These are phyloP conservation scores for Leucoagaricus sp. DNA, from an alignment of 1,284 basidiomycete genomes.

Conservation along the genomic window DNA sequence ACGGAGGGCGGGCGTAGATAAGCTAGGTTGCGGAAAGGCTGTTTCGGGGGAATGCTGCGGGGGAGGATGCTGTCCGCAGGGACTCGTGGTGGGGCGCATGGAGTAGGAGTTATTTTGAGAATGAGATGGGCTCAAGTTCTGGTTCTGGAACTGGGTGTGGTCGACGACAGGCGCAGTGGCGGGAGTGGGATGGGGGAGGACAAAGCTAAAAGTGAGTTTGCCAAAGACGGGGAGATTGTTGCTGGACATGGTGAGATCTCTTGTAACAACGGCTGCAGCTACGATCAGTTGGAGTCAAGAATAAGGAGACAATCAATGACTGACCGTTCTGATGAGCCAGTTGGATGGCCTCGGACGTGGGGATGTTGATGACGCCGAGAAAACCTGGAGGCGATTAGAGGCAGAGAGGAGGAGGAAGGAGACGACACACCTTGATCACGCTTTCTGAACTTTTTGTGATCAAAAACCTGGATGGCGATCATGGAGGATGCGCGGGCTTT, in stretches of 20 bases:
- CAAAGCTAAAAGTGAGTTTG: conserved; percentile 81
- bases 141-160: conserved; percentile 18
- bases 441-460: conserved; percentile 97
- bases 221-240: conserved; percentile 88
- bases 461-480: conserved; percentile 96
- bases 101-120: conserved; percentile 17
- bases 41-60: conserved; percentile 10
- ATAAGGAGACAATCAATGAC: not conserved
- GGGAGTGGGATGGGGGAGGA: conserved; percentile 38
- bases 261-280: conserved; percentile 70
- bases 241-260: conserved; percentile 84
- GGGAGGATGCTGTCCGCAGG: conserved; percentile 11
- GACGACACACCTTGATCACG: conserved; percentile 84
- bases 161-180: conserved; percentile 18
- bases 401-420: not conserved
- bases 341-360: conserved; percentile 80
- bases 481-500: conserved; percentile 88
- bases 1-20: conserved; percentile 7
- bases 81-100: conserved; percentile 15
- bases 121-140: conserved; percentile 16
- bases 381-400: conserved; percentile 38
- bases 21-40: conserved; percentile 5
- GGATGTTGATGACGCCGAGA: conserved; percentile 88
- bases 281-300: conserved; percentile 16
- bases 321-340: conserved; percentile 71